Conservation (phyloP, 768 basidiomycete species). For the Amanita subjunquillea region DNA sequence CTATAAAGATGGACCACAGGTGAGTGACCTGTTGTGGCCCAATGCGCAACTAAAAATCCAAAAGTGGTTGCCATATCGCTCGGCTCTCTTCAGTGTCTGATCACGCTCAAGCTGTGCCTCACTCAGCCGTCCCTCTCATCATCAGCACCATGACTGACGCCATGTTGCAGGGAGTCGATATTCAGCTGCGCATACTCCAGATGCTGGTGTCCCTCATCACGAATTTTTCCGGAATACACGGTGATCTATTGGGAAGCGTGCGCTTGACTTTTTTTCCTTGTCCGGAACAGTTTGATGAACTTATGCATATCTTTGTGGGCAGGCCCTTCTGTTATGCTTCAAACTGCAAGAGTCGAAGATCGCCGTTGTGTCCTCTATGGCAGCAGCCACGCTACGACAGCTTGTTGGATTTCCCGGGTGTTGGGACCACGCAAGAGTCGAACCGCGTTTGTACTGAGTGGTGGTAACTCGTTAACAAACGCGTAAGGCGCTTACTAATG, state of each 20-base stretch:
- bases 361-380: constrained; percentile 93
- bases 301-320: constrained; percentile 2
- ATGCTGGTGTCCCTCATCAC: constrained; percentile 87
- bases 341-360: constrained; percentile 92
- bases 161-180: constrained; percentile 91
- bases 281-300: background rate
- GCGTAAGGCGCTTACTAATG: too few species aligned
- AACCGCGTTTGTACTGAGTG: too few species aligned
- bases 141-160: constrained; percentile 80
- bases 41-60: constrained; percentile 82
- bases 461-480: too few species aligned
- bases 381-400: constrained; percentile 93
- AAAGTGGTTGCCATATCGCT: constrained; percentile 93
- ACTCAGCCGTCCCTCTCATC: constrained; percentile 68
- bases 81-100: constrained; percentile 84
- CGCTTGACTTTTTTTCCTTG: constrained; percentile 15
- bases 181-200: constrained; percentile 89
- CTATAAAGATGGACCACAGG: constrained; percentile 59
- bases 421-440: too few species aligned
- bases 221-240: constrained; percentile 77
- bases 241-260: constrained; percentile 72
- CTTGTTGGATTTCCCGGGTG: too few species aligned
- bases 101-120: constrained; percentile 79
- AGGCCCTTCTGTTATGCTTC: constrained; percentile 93
- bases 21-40: constrained; percentile 73